Evolutionary conservation across 2,329 filamentous ascomycete genomes (phyloP).

Genomic region (Diaporthe capsici): DNA sequence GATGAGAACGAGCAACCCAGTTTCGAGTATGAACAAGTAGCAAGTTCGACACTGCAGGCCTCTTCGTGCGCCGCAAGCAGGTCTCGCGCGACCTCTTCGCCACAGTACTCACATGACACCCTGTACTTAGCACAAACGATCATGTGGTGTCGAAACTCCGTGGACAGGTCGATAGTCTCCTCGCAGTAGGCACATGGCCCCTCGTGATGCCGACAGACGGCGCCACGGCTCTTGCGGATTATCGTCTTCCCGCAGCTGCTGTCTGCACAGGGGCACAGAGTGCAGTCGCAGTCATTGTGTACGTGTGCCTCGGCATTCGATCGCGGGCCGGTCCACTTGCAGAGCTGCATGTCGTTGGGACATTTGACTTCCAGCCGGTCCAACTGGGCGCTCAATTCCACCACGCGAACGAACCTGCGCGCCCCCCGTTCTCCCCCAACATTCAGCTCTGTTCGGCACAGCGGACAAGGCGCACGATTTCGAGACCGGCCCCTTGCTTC

Average conservation of each 20-base stretch:
- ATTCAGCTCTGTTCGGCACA: constrained; percentile 65
- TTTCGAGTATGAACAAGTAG: constrained; percentile 13
- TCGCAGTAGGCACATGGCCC: constrained; percentile 28
- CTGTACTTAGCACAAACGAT: constrained; percentile 61
- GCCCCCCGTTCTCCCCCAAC: constrained; percentile 43
- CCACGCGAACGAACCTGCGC: constrained; percentile 30
- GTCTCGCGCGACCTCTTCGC: constrained; percentile 52
- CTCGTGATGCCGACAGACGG: constrained; percentile 67
- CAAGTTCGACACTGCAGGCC: constrained; percentile 63
- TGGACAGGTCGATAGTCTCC: constrained; percentile 26
- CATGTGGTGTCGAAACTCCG: constrained; percentile 54
- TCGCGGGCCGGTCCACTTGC: constrained; percentile 64
- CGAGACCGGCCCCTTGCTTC: constrained; percentile 45
- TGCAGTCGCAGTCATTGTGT: constrained; percentile 69
- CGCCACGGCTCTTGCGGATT: constrained; percentile 63
- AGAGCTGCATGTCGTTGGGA: constrained; percentile 66
- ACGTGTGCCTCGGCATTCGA: constrained; percentile 70
- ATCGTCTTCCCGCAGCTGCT: constrained; percentile 66
- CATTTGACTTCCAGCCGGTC: constrained; percentile 72
- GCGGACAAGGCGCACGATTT: constrained; percentile 65
- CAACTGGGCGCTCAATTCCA: constrained; percentile 65
- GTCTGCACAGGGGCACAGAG: constrained; percentile 69
- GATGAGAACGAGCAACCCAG: constrained; percentile 53
- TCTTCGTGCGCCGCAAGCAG: constrained; percentile 60
- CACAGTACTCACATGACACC: constrained; percentile 65